Evolutionary conservation across 2,329 filamentous ascomycete species (phyloP), one percentile per base, ranked within the genome.

Genomic region (Ilyonectria sp.): DNA sequence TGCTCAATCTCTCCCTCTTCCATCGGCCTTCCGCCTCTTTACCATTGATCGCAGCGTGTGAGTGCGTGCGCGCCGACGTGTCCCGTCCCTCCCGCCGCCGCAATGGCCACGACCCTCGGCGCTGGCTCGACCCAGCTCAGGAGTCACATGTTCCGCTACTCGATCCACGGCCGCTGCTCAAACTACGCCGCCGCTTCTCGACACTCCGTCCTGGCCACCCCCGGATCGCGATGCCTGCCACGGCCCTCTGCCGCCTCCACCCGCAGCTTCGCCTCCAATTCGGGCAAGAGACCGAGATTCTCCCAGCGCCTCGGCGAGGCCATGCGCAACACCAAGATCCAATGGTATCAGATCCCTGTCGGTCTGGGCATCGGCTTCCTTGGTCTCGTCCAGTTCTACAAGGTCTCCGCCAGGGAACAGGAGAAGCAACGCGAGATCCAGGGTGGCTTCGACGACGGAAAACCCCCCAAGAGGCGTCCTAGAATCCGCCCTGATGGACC

Each of bases 271-370:
- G 75, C 80, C 40, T 79, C 78, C 64, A 73, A 72, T 71, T 81
- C 84, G 47, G 82, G 83, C 62, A 82, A 83, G 69, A 80, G 84
- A 69, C 85, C 82, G 43, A 82, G 82, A 65, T 88, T 89, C 79
- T 84, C 86, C 33, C 84, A 86, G 55, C 84, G 86, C 31, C 81
- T 89, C 63, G 82, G 85, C 29, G 82, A 82, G 65, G 85, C 86
- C 47, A 78, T 86, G 59, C 83, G 81, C 69, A 85, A 85, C 72
- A 85, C 83, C 70, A 89, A 86, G 80, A 87, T 96, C 69, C 90
- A 93, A 84, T 98, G 95, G 95, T 94, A 94, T 81, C 93, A 93
- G 53, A 97, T 98, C 73, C 95, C 95, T 23, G 89, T 97, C 62
- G 93, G 92, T 29, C 86, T 97, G 23, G 95, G 95, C 67, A 91